Base-by-base conservation (phyloP, 164 flowering plant genomes). In the Berberis thunbergii region DNA sequence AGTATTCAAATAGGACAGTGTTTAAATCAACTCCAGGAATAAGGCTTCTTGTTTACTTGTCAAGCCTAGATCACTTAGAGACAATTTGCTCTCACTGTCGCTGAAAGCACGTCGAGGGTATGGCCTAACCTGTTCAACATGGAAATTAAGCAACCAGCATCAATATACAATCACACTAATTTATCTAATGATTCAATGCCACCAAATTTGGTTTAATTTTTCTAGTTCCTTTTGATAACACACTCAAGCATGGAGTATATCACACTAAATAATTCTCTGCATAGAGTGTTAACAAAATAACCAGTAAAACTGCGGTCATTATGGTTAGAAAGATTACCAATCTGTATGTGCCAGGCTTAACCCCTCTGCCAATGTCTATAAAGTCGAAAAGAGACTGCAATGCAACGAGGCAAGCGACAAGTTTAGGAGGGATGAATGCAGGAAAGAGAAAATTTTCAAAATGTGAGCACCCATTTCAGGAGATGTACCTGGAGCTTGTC, bases 11-110 rank as follows among this genome's bases (percentile, higher is more conserved):
- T 54, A 41, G 8, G n/a, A 7, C 54, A n/a, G 63, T 26, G 26
- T 26, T 72, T 84, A 91, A 54, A 88, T 74, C 66, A 76, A 67
- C 82, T 94, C 97, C 65, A 94, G 73, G 74, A 79, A 94, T 73
- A 94, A 75, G 38, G 97, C 97, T 79, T 94, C 99, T 70, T 91
- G 99, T 67, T 86, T 94, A 85, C 88, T 83, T 64, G 87, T 87
- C 66, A 94, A 73, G 4, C 99, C 96, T 39, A 89, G 81, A 61
- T 94, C 96, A 58, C 72, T 75, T 49, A 94, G 71, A n/a, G 86
- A 80, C 61, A 75, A 59, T 49, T 44, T 65, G 58, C 84, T 72
- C 73, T 94, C 97, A 53, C 76, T 87, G 64, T 83, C 88, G 45
- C 84, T 66, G 76, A 88, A 86, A 55, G 96, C 86, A 7, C 86